These are phyloP conservation scores for Garcia nutans DNA, from an alignment of 345 rosid species.

Conservation along the genomic window DNA sequence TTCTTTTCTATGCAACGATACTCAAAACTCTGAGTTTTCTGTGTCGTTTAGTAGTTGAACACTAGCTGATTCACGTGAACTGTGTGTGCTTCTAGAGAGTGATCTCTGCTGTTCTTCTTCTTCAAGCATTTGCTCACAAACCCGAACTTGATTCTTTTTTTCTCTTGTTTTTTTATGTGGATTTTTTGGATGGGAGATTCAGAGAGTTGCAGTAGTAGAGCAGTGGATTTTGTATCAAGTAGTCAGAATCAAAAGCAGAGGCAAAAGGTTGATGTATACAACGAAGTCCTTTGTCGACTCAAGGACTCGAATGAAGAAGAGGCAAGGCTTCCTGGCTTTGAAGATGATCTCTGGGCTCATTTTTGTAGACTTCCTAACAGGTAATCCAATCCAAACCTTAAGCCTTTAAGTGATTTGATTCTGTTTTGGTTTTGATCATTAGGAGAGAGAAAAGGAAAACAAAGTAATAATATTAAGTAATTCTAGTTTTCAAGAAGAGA, in stretches of 20 bases:
- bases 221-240: slow-evolving; percentile 35
- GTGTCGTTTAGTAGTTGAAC: slow-evolving; percentile 17
- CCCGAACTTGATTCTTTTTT: not conserved
- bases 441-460: not conserved
- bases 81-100: not conserved
- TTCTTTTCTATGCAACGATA: slow-evolving; percentile 16
- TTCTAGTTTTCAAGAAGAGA: not conserved
- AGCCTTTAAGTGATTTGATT: not conserved
- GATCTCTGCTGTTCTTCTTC: not conserved
- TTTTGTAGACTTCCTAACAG: slow-evolving; percentile 53
- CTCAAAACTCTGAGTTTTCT: slow-evolving; percentile 6
- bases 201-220: slow-evolving; percentile 58
- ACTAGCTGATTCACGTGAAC: slow-evolving; percentile 11
- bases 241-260: slow-evolving; percentile 38
- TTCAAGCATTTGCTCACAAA: not conserved
- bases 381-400: slow-evolving; percentile 26
- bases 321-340: slow-evolving; percentile 43
- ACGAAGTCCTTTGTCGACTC: slow-evolving; percentile 47
- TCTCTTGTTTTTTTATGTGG: not conserved
- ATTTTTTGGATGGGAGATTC: slow-evolving; percentile 42
- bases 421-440: not conserved
- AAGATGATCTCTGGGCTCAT: slow-evolving; percentile 63
- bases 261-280: slow-evolving; percentile 47
- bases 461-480: not conserved
- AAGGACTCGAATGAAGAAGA: slow-evolving; percentile 39